Percentiles rank a stretch among this genome's conserved stretches.
These are phyloP conservation scores for Daldinia sp. DNA, from an alignment of 2,329 filamentous ascomycete species.

Conservation along the genomic window DNA sequence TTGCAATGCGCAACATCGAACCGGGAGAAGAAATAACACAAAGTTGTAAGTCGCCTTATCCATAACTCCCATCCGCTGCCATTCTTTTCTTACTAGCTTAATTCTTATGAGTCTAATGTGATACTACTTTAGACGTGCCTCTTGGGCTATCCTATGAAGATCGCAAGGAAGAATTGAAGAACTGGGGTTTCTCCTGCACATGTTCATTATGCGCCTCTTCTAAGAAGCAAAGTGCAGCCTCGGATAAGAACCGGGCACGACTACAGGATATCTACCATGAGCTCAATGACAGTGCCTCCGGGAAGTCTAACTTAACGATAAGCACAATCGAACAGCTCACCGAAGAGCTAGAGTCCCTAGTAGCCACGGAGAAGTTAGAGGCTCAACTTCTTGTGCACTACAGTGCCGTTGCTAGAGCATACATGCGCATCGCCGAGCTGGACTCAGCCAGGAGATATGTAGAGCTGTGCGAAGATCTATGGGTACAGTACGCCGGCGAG, in stretches of 20 bases:
- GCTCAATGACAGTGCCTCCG: constrained; percentile 25
- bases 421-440: constrained; percentile 29
- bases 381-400: constrained; percentile 36
- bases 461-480: constrained; percentile 32
- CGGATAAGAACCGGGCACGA: constrained; percentile 25
- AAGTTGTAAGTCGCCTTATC: constrained; percentile 30
- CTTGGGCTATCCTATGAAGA: constrained; percentile 34
- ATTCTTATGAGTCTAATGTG: not conserved
- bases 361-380: constrained; percentile 31
- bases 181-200: constrained; percentile 35
- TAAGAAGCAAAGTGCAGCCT: constrained; percentile 16
- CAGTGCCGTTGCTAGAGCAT: constrained; percentile 33
- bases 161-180: constrained; percentile 28
- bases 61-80: not conserved
- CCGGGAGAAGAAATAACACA: constrained; percentile 38
- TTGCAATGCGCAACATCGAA: constrained; percentile 37
- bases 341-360: constrained; percentile 29
- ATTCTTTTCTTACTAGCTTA: not conserved
- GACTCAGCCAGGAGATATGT: constrained; percentile 33
- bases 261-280: constrained; percentile 35
- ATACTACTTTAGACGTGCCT: constrained; percentile 22
- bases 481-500: constrained; percentile 35
- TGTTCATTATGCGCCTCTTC: constrained; percentile 32
- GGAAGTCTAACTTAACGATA: constrained; percentile 21
- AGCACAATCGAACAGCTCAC: constrained; percentile 9